Evolutionary conservation across 805 yeast genomes (phyloP).

Genomic region (Kuraishia capsulata): DNA sequence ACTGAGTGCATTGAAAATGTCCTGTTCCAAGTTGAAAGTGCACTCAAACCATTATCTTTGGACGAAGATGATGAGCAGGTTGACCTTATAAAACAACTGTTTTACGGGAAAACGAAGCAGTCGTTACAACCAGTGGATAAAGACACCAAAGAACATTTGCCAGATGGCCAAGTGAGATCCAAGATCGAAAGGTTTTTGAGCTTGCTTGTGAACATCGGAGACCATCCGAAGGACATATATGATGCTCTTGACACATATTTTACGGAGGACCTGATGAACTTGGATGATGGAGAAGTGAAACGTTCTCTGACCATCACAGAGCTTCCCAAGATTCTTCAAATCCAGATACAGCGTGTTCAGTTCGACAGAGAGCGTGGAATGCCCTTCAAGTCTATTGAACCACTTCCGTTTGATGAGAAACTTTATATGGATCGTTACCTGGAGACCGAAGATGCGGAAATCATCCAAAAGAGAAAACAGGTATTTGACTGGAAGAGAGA

Average conservation of each 20-base stretch:
- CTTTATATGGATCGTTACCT: conserved; percentile 84
- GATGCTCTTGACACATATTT: conserved; percentile 86
- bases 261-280: conserved; percentile 57
- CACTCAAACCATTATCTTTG: conserved; percentile 55
- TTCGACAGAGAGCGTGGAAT: conserved; percentile 66
- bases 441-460: conserved; percentile 51
- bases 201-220: conserved; percentile 76
- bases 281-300: conserved; percentile 67
- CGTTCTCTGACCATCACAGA: conserved; percentile 63
- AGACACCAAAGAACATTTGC: conserved; percentile 15
- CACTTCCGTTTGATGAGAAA: conserved; percentile 68
- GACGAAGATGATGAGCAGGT: conserved; percentile 75
- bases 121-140: conserved; percentile 44
- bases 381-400: conserved; percentile 77
- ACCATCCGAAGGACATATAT: conserved; percentile 81
- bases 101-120: conserved; percentile 83
- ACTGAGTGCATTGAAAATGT: conserved; percentile 96
- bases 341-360: conserved; percentile 91
- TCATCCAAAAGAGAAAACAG: conserved; percentile 45
- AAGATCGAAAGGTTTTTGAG: conserved; percentile 73
- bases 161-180: conserved; percentile 24
- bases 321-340: conserved; percentile 76
- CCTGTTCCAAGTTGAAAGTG: conserved; percentile 82
- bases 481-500: conserved; percentile 56
- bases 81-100: conserved; percentile 71